These are phyloP conservation scores for Hypholoma fasciculare DNA, from an alignment of 768 basidiomycete species.

Conservation along the genomic window DNA sequence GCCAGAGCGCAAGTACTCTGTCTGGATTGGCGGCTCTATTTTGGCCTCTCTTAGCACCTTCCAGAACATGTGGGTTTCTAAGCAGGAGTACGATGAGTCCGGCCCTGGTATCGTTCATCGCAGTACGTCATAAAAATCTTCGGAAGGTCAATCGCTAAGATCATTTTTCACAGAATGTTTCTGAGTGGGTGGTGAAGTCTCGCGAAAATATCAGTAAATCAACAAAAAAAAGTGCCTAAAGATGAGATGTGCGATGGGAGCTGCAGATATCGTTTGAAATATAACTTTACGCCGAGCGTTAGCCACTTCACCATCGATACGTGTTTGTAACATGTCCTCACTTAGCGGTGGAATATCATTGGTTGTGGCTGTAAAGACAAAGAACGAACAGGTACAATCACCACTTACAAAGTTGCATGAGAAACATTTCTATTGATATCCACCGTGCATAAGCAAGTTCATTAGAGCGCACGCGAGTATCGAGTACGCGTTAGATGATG, in stretches of 20 bases:
- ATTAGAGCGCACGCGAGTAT: no score
- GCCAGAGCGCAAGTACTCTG: conserved; percentile 93
- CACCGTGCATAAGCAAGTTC: no score
- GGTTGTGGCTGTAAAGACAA: background rate
- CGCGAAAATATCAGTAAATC: background rate
- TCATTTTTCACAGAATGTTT: conserved; percentile 1
- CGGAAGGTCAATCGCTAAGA: background rate
- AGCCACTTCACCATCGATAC: background rate
- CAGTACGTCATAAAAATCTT: conserved; percentile 17
- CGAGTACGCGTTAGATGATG: background rate
- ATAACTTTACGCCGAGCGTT: background rate
- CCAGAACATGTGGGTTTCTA: conserved; percentile 96
- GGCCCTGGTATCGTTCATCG: conserved; percentile 68
- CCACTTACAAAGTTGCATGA: no score
- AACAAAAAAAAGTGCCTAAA: background rate
- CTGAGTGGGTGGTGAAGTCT: background rate
- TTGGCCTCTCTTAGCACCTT: conserved; percentile 90
- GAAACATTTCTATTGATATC: no score
- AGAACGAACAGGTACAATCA: background rate
- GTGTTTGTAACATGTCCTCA: conserved; percentile 5
- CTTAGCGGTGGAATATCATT: background rate
- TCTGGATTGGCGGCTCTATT: conserved; percentile 92
- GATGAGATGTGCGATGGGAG: background rate
- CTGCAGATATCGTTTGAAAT: background rate
- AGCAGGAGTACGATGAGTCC: conserved; percentile 90